A percentile compares a stretch with the other conserved stretches of the same genome.
Conservation (phyloP, 805 yeast species). For the Ogataea salicorniae region DNA sequence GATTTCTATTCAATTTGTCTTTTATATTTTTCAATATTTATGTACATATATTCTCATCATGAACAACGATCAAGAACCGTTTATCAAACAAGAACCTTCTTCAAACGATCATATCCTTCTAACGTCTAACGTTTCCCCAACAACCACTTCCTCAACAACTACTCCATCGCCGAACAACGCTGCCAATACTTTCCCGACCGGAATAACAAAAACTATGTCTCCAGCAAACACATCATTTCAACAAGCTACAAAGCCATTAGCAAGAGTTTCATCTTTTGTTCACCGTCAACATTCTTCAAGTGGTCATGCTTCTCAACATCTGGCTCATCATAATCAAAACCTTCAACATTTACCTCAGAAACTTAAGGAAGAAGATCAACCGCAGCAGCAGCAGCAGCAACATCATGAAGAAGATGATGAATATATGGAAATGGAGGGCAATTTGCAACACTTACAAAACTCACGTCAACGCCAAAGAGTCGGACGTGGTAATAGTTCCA, state of each 20-base stretch:
- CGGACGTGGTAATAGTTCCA: background rate
- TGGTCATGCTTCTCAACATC: slow-evolving; percentile 20
- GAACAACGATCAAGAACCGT: no score
- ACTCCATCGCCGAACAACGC: no score
- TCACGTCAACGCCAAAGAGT: background rate
- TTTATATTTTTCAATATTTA: no score
- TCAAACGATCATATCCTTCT: background rate
- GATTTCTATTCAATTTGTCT: no score
- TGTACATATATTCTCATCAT: no score
- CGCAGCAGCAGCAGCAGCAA: slow-evolving; percentile 3
- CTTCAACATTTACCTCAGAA: slow-evolving; percentile 10
- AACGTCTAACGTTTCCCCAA: background rate
- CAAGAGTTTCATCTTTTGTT: slow-evolving; percentile 13
- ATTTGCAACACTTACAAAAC: background rate
- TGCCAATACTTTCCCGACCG: no score
- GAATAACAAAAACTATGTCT: no score
- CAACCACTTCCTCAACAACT: background rate
- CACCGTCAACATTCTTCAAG: slow-evolving; percentile 19
- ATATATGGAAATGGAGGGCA: slow-evolving; percentile 1
- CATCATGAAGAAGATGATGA: slow-evolving; percentile 3
- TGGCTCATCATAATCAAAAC: slow-evolving; percentile 12
- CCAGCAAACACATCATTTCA: background rate
- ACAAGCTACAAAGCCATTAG: background rate
- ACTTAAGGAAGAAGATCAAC: slow-evolving; percentile 5
- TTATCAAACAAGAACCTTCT: no score